Evolutionary conservation across 2,329 filamentous ascomycete species (phyloP), one percentile per base, ranked within the genome.

Genomic region (Lachnellula hyalina): DNA sequence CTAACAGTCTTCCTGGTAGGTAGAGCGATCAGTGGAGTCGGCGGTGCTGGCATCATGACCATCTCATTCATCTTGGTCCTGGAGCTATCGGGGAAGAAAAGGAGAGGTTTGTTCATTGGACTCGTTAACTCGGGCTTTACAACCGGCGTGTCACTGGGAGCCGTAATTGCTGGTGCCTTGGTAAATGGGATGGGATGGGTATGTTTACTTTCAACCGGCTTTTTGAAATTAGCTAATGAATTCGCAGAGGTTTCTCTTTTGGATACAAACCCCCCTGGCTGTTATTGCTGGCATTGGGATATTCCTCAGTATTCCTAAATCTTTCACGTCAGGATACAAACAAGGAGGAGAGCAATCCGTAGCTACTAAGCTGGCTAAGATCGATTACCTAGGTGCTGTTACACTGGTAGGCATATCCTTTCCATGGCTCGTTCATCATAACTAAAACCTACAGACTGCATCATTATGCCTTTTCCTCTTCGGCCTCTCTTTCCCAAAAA

Each of bases 381-480:
- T 95, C 53, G 90, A 95, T 70, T 94, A 93, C 63, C 74, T 84
- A 0, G 90, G 90, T 3, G 86, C 87, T 6, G 38, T 82, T 1
- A 74, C 84, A n/a, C 71, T 91, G 60, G 83, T 86, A 72, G 67
- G 78, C 54, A 6, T 53, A 2, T 3, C 25, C 2, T 14, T 19
- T 23, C 12, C 3, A 2, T 3, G 12, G 14, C 14, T 12, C 5
- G 47, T 11, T n/a, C 12, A 15, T 14, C 23, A 17, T 3, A 49
- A 15, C 61, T 68, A 56, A 69, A 47, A 53, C n/a, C 6, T 50
- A 6, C 54, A 86, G 84, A 81, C 79, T 1, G 63, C 75, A 4
- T 80, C 86, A 2, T 84, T 93, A 15, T 79, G 88, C 0, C 76
- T 90, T 6, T 82, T 95, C 54, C 82, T 95, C 17, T 85, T 85